phyloP scores from a whole-genome alignment of 768 basidiomycete genomes.

The Coprinopsis sp. region DNA sequence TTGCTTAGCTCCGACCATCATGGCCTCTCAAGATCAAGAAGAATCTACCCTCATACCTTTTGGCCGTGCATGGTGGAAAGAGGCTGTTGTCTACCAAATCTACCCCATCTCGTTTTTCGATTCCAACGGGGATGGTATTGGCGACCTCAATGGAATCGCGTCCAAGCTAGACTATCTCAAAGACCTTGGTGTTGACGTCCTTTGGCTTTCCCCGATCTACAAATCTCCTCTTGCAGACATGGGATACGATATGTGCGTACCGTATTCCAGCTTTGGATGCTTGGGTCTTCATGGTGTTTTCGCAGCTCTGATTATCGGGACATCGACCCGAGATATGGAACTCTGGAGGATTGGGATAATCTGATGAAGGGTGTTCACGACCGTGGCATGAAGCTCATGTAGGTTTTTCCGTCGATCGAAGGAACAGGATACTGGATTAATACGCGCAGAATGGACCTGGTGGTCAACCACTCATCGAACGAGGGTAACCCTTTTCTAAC shows the following conservation, averaged over 20 bases:
- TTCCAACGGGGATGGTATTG: constrained; percentile 66
- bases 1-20: no score
- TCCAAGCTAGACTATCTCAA: constrained; percentile 65
- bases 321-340: constrained; percentile 63
- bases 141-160: constrained; percentile 64
- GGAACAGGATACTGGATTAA: not conserved
- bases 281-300: not conserved
- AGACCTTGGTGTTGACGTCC: constrained; percentile 58
- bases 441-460: constrained; percentile 61
- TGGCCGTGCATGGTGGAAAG: constrained; percentile 50
- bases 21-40: not conserved
- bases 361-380: constrained; percentile 51
- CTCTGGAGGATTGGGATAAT: constrained; percentile 54
- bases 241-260: constrained; percentile 64
- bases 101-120: constrained; percentile 70
- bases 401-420: constrained; percentile 15
- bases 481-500: constrained; percentile 31
- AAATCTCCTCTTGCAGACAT: constrained; percentile 64
- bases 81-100: constrained; percentile 59
- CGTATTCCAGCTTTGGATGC: not conserved
- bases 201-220: constrained; percentile 75
- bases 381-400: constrained; percentile 70
- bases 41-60: not conserved
- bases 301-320: constrained; percentile 59
- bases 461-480: constrained; percentile 70